Evolutionary conservation across 2,329 filamentous ascomycete species (phyloP), one percentile per base, ranked within the genome.

Genomic region (Anisogramma anomala): DNA sequence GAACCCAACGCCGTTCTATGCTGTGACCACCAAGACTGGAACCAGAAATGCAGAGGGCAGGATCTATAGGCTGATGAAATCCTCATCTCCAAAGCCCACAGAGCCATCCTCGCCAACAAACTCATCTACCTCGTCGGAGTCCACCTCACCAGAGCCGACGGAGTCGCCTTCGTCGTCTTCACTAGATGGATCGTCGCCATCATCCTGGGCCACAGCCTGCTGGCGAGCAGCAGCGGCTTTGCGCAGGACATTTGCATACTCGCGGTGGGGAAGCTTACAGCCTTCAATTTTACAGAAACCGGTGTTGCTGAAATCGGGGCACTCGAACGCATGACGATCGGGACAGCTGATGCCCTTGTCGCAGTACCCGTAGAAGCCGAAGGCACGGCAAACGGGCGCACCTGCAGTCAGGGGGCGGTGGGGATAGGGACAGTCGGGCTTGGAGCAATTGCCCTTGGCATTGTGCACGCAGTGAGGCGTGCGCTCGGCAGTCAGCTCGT

Each of bases 251-350:
- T 84, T 87, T 58, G 87, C 87, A 63, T 84, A 79, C 65, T 91
- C 84, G 58, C 89, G 77, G 64, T 98, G 91, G 45, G 79, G 82
- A 41, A 94, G 73, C 58, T 82, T 83, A 68, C 89, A 96, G 50
- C 80, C 79, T 62, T 80, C 78, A 58, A 74, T 78, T 58, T 78
- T 79, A 74, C 91, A 98, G 48, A 71, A 68, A 54, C 89, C 89
- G 46, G 76, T 85, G 64, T 94, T 94, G 72, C 85, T 84, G 68
- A 93, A 95, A 59, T 94, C 84, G 48, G 91, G 89, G 62, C 91
- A 96, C 62, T 96, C 89, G 63, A 82, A 82, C 43, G 89, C 82
- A 66, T 98, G 91, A 47, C 87, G 82, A 49, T 91, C 78, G 46
- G 75, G 63, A 63, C 91, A 96, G 41, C 70, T 63, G 42, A 73